These are phyloP conservation scores for Pseudomonodictys pantanalensis DNA, from an alignment of 495 filamentous ascomycete species.

Conservation along the genomic window DNA sequence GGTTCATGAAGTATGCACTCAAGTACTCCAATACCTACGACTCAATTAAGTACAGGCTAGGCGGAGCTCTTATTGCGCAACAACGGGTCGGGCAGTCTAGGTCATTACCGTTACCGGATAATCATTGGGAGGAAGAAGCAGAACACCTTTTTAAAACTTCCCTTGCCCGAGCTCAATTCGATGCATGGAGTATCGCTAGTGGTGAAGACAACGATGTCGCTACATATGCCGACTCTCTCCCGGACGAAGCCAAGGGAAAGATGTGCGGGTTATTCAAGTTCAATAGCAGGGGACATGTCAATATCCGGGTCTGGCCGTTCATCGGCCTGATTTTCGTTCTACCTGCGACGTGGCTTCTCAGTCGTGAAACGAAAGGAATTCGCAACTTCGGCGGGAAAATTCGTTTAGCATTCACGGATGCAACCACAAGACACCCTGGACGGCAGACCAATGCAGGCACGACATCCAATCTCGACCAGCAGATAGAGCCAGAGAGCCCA, in stretches of 20 bases:
- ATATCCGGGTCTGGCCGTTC: not conserved
- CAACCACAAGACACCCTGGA: no score
- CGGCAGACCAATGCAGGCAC: no score
- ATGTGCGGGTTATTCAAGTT: not conserved
- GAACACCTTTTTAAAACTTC: slow-evolving; percentile 29
- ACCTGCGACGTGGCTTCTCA: not conserved
- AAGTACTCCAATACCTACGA: not conserved
- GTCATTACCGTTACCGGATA: not conserved
- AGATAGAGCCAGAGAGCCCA: no score
- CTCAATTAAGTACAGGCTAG: not conserved
- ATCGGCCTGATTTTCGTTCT: not conserved
- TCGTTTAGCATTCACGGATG: no score
- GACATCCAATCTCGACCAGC: no score
- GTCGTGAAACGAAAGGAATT: no score
- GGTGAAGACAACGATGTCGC: slow-evolving; percentile 22
- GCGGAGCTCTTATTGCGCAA: not conserved
- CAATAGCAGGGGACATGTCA: not conserved
- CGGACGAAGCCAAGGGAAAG: not conserved
- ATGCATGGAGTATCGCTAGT: slow-evolving; percentile 28
- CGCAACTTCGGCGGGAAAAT: no score
- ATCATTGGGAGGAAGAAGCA: slow-evolving; percentile 9
- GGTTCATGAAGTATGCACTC: not conserved
- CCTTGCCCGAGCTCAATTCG: slow-evolving; percentile 31
- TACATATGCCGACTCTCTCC: slow-evolving; percentile 4
- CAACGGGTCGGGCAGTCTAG: not conserved